A percentile compares a stretch with the other conserved stretches of the same genome.
Evolutionary conservation across 371 early-diverging fungal genomes (phyloP).

Genomic region (Mortierella sp.): DNA sequence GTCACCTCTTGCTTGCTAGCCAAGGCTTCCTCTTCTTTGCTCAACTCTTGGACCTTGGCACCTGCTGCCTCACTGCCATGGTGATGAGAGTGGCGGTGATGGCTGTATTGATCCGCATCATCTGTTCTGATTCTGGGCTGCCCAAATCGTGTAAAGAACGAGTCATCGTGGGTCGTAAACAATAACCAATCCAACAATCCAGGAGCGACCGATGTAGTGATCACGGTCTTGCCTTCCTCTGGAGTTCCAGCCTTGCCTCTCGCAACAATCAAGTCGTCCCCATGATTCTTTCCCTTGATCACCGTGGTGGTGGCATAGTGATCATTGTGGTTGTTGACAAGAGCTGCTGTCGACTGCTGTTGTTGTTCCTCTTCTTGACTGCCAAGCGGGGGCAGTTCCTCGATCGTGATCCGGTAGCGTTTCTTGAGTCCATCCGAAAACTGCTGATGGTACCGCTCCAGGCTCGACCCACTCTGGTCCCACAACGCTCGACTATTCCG

Average conservation of each 20-base stretch:
- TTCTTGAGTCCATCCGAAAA: slow-evolving; percentile 39
- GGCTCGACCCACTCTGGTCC: too few relatives aligned
- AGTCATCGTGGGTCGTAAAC: slow-evolving; percentile 52
- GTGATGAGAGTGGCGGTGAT: too few relatives aligned
- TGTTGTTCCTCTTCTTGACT: slow-evolving; percentile 9
- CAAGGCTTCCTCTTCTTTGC: slow-evolving; percentile 4
- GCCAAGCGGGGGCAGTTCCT: slow-evolving; percentile 33
- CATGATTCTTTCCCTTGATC: slow-evolving; percentile 5
- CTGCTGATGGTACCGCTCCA: too few relatives aligned
- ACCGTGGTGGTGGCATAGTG: neutral
- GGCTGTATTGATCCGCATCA: too few relatives aligned
- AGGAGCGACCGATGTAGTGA: slow-evolving; percentile 38
- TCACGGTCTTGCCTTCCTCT: slow-evolving; percentile 51
- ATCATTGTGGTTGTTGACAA: neutral
- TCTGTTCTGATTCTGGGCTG: slow-evolving; percentile 1
- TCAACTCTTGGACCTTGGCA: slow-evolving; percentile 26
- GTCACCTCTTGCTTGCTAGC: slow-evolving; percentile 10
- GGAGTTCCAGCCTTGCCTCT: slow-evolving; percentile 36
- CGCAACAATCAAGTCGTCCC: slow-evolving; percentile 27
- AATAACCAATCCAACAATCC: slow-evolving; percentile 51
- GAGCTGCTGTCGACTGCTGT: slow-evolving; percentile 2
- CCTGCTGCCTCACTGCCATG: too few relatives aligned
- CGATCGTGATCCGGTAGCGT: slow-evolving; percentile 43
- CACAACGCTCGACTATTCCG: too few relatives aligned
- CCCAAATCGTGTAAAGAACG: slow-evolving; percentile 49